Base-by-base conservation (phyloP, 2,329 filamentous ascomycete genomes). In the Xylaria sp. region DNA sequence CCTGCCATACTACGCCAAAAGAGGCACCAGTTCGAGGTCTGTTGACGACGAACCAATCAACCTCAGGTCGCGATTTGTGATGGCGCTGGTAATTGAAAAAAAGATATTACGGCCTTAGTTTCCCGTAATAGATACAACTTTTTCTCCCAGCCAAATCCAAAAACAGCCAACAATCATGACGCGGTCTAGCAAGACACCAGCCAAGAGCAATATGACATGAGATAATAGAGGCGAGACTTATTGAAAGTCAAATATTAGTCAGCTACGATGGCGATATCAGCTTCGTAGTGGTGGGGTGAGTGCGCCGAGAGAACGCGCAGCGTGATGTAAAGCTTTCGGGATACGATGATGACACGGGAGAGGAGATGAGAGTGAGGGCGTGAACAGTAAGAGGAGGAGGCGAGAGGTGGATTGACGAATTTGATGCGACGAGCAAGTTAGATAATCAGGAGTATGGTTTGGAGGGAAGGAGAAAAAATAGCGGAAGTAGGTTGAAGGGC, bases 1-100 rank as follows among this genome's bases (percentile, higher is more conserved):
- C 77, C 76, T 69, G 74, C 75, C 77, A 77, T 79, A 63, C 69
- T 75, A 71, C 70, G 66, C 62, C 68, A 63, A 68, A 65, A 31
- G 53, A 64, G 67, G 70, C 71, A 72, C 73, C 73, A 74, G 69
- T 64, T 58, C 67, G 66, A 71, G 65, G 64, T 56, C 64, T 60
- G 65, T 44, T 58, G 62, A 63, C 67, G 51, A 68, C 63, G 65
- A 65, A 66, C 66, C 60, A 66, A 66, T 59, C 53, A 65, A 44
- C 60, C 65, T 64, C 47, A 44, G 25, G n/a, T 48, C 54, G 44
- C 29, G 41, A 46, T 43, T 51, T 54, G 47, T 58, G 31, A 47
- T 44, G 56, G 57, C 52, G 51, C 25, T 17, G 8, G 37, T 40
- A 47, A 9, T 33, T 38, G 44, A 29, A n/a, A 25, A 15, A 23